Conservation (phyloP, 2,329 filamentous ascomycete species). For the Dactylellina haptotyla region DNA sequence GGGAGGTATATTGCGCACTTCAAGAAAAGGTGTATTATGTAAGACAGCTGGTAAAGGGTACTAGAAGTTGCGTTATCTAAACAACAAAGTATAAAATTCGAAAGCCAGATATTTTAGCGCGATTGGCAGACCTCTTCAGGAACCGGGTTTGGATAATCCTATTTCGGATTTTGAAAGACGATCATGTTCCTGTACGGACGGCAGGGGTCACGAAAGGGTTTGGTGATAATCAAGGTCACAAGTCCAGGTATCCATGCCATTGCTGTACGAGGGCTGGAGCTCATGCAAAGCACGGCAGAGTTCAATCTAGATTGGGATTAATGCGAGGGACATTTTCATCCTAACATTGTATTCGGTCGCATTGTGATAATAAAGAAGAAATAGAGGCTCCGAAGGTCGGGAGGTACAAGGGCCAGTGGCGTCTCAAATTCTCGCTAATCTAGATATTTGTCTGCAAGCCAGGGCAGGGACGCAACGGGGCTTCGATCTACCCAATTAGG, state of each 20-base stretch:
- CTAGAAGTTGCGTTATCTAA: neutral
- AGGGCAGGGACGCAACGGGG: constrained; percentile 38
- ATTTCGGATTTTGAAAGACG: constrained; percentile 16
- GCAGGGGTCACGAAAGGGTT: constrained; percentile 11
- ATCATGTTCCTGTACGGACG: neutral
- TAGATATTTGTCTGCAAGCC: constrained; percentile 24
- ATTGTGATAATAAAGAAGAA: too few species aligned
- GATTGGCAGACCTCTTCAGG: neutral
- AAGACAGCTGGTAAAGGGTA: neutral
- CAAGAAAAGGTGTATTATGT: neutral
- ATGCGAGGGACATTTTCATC: too few species aligned
- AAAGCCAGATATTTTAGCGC: constrained; percentile 5
- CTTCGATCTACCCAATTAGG: neutral
- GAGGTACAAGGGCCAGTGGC: neutral
- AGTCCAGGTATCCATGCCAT: neutral
- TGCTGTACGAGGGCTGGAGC: too few species aligned
- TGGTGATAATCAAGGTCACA: neutral
- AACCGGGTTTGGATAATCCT: constrained; percentile 6
- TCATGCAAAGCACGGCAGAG: neutral
- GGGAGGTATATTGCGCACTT: neutral
- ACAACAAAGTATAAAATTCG: neutral
- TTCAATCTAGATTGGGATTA: too few species aligned
- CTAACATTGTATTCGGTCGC: too few species aligned
- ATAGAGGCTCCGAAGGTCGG: too few species aligned
- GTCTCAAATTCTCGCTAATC: constrained; percentile 37